A percentile compares a stretch with the other conserved stretches of the same genome.
These are phyloP conservation scores for Torulaspora indica DNA, from an alignment of 805 yeast genomes.

Conservation along the genomic window DNA sequence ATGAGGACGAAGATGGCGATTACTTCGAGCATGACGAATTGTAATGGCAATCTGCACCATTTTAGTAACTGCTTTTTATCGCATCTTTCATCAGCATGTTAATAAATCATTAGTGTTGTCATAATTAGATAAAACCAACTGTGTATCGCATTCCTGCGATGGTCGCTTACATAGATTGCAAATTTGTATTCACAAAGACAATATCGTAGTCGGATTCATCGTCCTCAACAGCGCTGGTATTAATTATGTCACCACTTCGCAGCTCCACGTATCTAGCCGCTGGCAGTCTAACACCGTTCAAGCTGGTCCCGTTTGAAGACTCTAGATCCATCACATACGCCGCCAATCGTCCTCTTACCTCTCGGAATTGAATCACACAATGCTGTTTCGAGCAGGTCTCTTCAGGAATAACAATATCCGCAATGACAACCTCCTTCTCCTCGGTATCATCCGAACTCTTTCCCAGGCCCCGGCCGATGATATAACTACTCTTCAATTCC, in stretches of 20 bases:
- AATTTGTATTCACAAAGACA: conserved; percentile 19
- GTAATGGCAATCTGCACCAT: too few relatives aligned
- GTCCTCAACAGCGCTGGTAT: conserved; percentile 32
- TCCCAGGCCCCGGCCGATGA: conserved; percentile 38
- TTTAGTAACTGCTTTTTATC: conserved; percentile 1
- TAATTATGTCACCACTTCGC: conserved; percentile 39
- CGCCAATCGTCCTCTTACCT: conserved; percentile 18
- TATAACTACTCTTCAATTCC: conserved; percentile 27
- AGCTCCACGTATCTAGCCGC: conserved; percentile 42
- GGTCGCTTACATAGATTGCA: conserved; percentile 1
- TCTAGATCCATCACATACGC: conserved; percentile 46
- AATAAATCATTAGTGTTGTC: conserved; percentile 6
- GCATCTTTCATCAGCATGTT: conserved; percentile 12
- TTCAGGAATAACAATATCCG: conserved; percentile 38
- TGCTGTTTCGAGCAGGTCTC: conserved; percentile 44
- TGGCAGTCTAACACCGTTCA: conserved; percentile 41
- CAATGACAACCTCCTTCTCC: conserved; percentile 28
- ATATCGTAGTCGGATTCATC: conserved; percentile 32
- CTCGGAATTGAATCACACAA: conserved; percentile 45
- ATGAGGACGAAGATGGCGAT: conserved; percentile 52
- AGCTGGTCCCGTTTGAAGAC: conserved; percentile 44
- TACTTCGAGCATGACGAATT: conserved; percentile 69
- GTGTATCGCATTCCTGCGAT: neutral
- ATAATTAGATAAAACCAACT: neutral
- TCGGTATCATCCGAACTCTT: conserved; percentile 8